phyloP scores from a whole-genome alignment of 2,329 filamentous ascomycete genomes.

The Amesomyces nigricolor region DNA sequence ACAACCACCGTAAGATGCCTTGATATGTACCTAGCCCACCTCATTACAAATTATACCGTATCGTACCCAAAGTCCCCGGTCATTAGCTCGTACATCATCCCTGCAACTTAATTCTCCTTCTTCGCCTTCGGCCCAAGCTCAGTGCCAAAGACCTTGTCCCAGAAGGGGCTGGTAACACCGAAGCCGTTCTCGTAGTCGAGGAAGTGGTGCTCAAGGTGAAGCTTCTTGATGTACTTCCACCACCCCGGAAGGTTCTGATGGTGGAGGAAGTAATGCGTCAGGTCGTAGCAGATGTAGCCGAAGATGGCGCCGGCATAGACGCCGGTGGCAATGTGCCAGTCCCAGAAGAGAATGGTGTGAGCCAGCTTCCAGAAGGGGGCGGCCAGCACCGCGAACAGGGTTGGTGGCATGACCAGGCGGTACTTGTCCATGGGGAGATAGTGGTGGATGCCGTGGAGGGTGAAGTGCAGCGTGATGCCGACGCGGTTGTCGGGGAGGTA shows the following conservation, averaged over 20 bases:
- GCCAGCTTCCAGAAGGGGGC: constrained; percentile 90
- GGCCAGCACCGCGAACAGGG: constrained; percentile 77
- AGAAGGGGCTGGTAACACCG: constrained; percentile 92
- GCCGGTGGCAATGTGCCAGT: constrained; percentile 75
- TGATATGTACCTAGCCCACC: constrained; percentile 9
- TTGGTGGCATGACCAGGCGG: constrained; percentile 92
- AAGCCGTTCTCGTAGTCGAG: constrained; percentile 97
- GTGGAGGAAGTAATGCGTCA: constrained; percentile 98
- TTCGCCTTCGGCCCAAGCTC: constrained; percentile 53
- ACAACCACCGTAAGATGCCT: background rate
- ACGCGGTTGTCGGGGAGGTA: constrained; percentile 87
- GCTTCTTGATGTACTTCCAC: constrained; percentile 93
- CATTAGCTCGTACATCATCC: constrained; percentile 15
- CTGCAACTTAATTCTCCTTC: constrained; percentile 9
- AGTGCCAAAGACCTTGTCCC: constrained; percentile 89
- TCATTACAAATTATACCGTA: constrained; percentile 21
- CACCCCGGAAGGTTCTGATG: constrained; percentile 86
- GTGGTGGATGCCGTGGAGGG: constrained; percentile 95
- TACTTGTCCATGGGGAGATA: constrained; percentile 99
- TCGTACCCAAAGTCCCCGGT: constrained; percentile 35
- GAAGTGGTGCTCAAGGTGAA: constrained; percentile 95
- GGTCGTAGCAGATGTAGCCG: constrained; percentile 91
- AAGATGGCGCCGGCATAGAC: constrained; percentile 89
- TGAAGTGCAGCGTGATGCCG: constrained; percentile 81
- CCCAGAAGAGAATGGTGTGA: constrained; percentile 71